A percentile compares a stretch with the other conserved stretches of the same genome.
Conservation (phyloP, 306 rosid genomes). For the Herpetospermum pedunculosum region DNA sequence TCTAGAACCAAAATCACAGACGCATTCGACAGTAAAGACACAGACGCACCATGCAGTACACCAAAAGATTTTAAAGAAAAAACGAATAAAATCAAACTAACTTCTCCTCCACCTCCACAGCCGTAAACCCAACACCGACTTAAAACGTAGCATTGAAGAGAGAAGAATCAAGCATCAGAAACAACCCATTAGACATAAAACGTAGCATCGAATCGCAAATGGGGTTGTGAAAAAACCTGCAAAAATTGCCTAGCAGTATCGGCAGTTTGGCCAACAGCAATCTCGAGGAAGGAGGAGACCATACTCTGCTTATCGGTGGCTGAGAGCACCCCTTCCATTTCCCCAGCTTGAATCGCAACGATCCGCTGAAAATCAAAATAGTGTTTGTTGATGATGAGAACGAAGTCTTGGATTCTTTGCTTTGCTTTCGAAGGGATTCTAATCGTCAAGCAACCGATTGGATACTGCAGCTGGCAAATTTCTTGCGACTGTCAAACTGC, state of each 20-base stretch:
- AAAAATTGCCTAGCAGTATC: slow-evolving; percentile 40
- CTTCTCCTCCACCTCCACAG: not conserved
- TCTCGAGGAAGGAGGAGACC: slow-evolving; percentile 40
- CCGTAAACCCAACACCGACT: not conserved
- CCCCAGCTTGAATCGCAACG: not conserved
- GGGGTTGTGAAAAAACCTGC: slow-evolving; percentile 16
- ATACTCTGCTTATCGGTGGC: slow-evolving; percentile 31
- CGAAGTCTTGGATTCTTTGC: no score
- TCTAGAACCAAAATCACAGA: not conserved
- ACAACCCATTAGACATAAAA: not conserved
- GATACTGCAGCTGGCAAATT: no score
- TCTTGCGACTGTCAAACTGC: no score
- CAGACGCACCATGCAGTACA: not conserved
- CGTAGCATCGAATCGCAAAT: not conserved
- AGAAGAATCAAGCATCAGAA: not conserved
- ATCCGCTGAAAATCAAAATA: not conserved
- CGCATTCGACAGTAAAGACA: no score
- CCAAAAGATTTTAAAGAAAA: not conserved
- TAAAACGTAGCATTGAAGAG: not conserved
- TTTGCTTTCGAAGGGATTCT: no score
- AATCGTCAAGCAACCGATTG: no score
- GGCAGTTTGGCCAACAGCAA: slow-evolving; percentile 40
- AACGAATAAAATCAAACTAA: not conserved
- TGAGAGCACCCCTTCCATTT: slow-evolving; percentile 29
- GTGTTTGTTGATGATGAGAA: not conserved